Percentiles rank a stretch among this genome's conserved stretches.
phyloP scores from a whole-genome alignment of 2,329 filamentous ascomycete genomes.

The Cladobotryum mycophilum region DNA sequence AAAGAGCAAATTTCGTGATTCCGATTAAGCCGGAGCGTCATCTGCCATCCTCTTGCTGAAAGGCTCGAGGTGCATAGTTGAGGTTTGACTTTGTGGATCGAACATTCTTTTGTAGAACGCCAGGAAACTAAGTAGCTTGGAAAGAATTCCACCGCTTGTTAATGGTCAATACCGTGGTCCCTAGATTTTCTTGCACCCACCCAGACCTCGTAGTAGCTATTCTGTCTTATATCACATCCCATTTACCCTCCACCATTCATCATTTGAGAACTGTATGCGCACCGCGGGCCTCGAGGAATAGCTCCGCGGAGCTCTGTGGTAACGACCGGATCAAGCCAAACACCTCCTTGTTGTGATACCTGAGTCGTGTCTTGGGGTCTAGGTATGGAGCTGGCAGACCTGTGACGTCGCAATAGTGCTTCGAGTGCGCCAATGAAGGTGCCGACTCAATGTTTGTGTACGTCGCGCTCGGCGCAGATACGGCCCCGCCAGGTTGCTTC shows the following conservation, averaged over 20 bases:
- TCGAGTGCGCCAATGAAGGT: conserved; percentile 76
- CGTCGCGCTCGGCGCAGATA: conserved; percentile 62
- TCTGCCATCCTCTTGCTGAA: conserved; percentile 73
- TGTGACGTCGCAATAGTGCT: conserved; percentile 93
- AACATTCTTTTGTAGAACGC: conserved; percentile 43
- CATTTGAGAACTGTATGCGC: conserved; percentile 93
- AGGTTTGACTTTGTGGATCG: conserved; percentile 93
- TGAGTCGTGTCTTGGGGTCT: conserved; percentile 87
- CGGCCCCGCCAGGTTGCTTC: conserved; percentile 26
- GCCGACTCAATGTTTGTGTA: conserved; percentile 97
- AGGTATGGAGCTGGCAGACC: conserved; percentile 86
- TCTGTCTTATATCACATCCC: background rate
- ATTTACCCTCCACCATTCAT: conserved; percentile 9
- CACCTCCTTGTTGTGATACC: conserved; percentile 90
- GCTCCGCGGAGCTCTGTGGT: conserved; percentile 76
- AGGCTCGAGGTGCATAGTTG: conserved; percentile 80
- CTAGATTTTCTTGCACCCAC: background rate
- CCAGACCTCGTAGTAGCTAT: background rate
- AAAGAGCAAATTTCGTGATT: conserved; percentile 66
- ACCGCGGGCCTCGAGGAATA: conserved; percentile 81
- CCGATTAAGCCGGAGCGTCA: conserved; percentile 99
- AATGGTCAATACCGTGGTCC: background rate
- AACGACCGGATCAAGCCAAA: conserved; percentile 77
- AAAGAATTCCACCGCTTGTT: background rate
- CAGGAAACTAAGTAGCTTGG: background rate